A percentile compares a stretch with the other conserved stretches of the same genome.
Conservation (phyloP, 306 rosid genomes). For the Trifolium fragiferum region DNA sequence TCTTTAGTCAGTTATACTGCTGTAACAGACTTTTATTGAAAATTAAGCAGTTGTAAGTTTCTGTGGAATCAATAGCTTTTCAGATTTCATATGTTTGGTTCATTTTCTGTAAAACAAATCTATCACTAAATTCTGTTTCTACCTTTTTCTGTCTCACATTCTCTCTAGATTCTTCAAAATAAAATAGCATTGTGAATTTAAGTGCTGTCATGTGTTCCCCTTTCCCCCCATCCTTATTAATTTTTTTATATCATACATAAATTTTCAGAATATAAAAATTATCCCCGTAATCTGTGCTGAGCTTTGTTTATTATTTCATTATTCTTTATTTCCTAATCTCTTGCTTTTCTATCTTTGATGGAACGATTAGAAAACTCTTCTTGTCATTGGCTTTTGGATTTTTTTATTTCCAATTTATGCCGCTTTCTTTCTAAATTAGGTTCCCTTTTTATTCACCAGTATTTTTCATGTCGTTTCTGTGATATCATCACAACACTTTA, state of each 20-base stretch:
- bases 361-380: background rate
- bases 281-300: background rate
- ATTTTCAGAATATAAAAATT: slow-evolving; percentile 11
- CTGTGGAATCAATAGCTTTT: background rate
- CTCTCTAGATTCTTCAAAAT: slow-evolving; percentile 9
- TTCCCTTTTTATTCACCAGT: slow-evolving; percentile 8
- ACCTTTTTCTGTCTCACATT: background rate
- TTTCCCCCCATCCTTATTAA: background rate
- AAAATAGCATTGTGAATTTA: background rate
- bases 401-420: slow-evolving; percentile 8
- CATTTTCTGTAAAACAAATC: background rate
- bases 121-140: slow-evolving; percentile 1
- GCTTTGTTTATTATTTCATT: background rate
- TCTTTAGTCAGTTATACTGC: background rate
- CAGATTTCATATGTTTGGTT: background rate
- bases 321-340: background rate
- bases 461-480: slow-evolving; percentile 5
- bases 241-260: background rate
- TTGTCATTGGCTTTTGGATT: background rate
- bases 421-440: slow-evolving; percentile 2
- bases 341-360: background rate
- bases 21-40: slow-evolving; percentile 1
- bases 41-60: background rate
- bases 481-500: slow-evolving; percentile 12
- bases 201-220: slow-evolving; percentile 14